Evolutionary conservation across 768 basidiomycete genomes (phyloP), one percentile per base, ranked within the genome.

Genomic region (Amanita exitialis): DNA sequence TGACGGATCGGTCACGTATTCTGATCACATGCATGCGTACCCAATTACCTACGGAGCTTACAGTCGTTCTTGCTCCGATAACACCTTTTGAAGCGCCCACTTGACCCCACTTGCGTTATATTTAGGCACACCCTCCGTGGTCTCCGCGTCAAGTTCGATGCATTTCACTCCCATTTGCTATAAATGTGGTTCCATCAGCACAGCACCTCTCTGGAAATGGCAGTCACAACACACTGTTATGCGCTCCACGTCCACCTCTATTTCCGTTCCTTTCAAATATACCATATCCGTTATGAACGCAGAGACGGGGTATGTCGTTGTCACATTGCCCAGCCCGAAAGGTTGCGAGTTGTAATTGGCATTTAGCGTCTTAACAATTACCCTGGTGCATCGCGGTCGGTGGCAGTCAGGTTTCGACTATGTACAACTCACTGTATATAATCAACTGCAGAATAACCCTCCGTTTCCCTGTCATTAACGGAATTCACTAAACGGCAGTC

Each of bases 381-480:
- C 77, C 25, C 87, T 87, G 25, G 25, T 10, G 18, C 21, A 58
- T 18, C 45, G 35, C 27, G 16, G 38, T 49, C 43, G 48, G 53
- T 52, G 58, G 45, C 54, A 47, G 6, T 18, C 23, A 30, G n/a
- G 23, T 32, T 49, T 44, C 39, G 13, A 13, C 36, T 3, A 44
- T 35, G 10, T 23, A 47, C 4, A 23, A 58, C 72, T 58, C 58
- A 90, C 87, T 68, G 72, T 58, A 97, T 78, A 61, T 95, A 95
- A 67, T 94, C 87, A 3, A 77, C 72, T 0, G 90, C 93, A 4
- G 76, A 79, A 62, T 94, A 95, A 6, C 81, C 86, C 23, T 82
- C 77, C 0, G 93, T 96, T 66, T 97, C 94, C 50, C 93, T 75
- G 61, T 97, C 94, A 59, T 95, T 96, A 56, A 74, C 76, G 10